Evolutionary conservation across 139 green algal genomes (phyloP).

Genomic region (Pleodorina starrii): DNA sequence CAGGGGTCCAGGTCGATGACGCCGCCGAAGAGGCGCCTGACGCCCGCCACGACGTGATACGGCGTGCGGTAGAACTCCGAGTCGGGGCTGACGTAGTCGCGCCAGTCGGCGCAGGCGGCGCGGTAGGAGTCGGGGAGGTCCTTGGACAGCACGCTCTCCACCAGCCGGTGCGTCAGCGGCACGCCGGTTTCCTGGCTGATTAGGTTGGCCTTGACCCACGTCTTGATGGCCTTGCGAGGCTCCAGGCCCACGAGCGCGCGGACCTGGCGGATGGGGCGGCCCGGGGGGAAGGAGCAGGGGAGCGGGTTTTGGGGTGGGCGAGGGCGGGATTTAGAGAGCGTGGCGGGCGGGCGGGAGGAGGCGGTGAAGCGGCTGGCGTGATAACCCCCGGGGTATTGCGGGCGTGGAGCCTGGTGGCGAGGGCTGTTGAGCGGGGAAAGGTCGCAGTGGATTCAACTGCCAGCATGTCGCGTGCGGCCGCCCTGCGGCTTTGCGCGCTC

Average conservation of each 20-base stretch:
- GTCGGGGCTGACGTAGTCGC: constrained; percentile 23
- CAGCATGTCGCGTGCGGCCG: too few species aligned
- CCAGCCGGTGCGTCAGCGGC: constrained; percentile 37
- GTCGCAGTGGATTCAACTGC: too few species aligned
- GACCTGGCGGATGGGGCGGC: background rate
- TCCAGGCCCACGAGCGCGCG: constrained; percentile 34
- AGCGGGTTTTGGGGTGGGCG: too few species aligned
- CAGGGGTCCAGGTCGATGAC: constrained; percentile 44
- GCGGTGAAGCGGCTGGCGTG: too few species aligned
- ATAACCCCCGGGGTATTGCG: too few species aligned
- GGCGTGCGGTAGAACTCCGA: constrained; percentile 40
- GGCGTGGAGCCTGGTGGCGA: too few species aligned
- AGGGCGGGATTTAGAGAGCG: too few species aligned
- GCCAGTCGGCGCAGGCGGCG: constrained; percentile 29
- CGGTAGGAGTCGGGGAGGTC: constrained; percentile 41
- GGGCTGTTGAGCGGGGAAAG: too few species aligned
- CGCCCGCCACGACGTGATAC: constrained; percentile 22
- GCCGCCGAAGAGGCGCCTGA: constrained; percentile 13
- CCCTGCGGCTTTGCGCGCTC: too few species aligned
- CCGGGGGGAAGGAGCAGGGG: background rate
- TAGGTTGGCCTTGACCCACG: constrained; percentile 45
- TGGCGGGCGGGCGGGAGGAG: too few species aligned
- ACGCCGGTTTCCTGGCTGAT: constrained; percentile 44
- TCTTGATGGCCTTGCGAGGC: constrained; percentile 35
- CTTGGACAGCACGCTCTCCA: constrained; percentile 39